Evolutionary conservation across 306 rosid species (phyloP).

Genomic region (Senna tora): DNA sequence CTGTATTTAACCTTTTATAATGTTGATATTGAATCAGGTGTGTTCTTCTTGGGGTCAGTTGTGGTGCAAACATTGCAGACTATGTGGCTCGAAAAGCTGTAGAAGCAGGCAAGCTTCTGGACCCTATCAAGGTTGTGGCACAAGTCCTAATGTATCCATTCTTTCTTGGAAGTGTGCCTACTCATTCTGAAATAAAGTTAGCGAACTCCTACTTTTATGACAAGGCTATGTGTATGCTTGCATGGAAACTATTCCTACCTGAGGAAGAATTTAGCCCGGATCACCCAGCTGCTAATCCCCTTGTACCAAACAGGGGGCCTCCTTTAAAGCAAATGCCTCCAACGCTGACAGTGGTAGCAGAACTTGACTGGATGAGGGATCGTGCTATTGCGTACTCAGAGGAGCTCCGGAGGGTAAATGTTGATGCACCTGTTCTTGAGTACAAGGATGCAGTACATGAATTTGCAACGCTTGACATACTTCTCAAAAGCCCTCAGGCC

Average conservation of each 20-base stretch:
- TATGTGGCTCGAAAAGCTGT: slow-evolving; percentile 90
- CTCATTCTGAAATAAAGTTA: slow-evolving; percentile 87
- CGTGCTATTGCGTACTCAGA: slow-evolving; percentile 97
- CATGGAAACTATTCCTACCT: slow-evolving; percentile 91
- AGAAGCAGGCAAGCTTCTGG: slow-evolving; percentile 83
- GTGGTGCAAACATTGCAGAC: slow-evolving; percentile 97
- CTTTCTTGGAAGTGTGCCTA: slow-evolving; percentile 83
- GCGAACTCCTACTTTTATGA: slow-evolving; percentile 95
- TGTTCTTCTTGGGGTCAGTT: slow-evolving; percentile 95
- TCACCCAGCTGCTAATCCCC: slow-evolving; percentile 92
- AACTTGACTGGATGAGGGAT: slow-evolving; percentile 98
- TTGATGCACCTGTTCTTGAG: slow-evolving; percentile 88
- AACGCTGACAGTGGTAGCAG: slow-evolving; percentile 89
- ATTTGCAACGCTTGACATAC: slow-evolving; percentile 90
- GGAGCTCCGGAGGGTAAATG: slow-evolving; percentile 89
- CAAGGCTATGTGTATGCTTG: slow-evolving; percentile 90
- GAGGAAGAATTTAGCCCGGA: slow-evolving; percentile 85
- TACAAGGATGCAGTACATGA: slow-evolving; percentile 95
- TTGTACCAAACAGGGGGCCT: slow-evolving; percentile 68
- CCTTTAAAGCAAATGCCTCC: slow-evolving; percentile 93
- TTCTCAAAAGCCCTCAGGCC: slow-evolving; percentile 90
- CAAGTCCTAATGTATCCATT: slow-evolving; percentile 90
- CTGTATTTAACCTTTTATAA: slow-evolving; percentile 26
- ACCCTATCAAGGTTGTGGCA: slow-evolving; percentile 96
- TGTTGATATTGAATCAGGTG: slow-evolving; percentile 62